Evolutionary conservation across 2,329 filamentous ascomycete genomes (phyloP).

Genomic region (Pseudogymnoascus sp.): DNA sequence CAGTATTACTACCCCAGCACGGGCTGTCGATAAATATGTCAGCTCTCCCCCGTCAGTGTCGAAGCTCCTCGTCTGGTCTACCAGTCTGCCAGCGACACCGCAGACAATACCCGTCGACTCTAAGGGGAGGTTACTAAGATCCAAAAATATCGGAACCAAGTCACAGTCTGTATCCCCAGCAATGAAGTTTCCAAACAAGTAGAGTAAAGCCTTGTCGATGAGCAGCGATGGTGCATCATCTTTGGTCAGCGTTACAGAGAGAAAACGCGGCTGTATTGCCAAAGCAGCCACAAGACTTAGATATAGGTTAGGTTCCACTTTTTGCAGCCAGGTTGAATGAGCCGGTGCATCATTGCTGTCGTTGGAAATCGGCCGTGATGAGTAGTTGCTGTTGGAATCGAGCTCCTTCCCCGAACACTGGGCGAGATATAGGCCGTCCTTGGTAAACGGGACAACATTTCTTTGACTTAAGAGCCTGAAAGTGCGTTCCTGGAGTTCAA

Average conservation of each 20-base stretch:
- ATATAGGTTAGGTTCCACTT: slow-evolving; percentile 57
- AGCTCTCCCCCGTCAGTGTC: slow-evolving; percentile 55
- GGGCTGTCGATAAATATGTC: slow-evolving; percentile 82
- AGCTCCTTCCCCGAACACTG: slow-evolving; percentile 65
- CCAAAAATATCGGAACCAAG: slow-evolving; percentile 79
- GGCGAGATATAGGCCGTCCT: slow-evolving; percentile 62
- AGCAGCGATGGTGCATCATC: slow-evolving; percentile 69
- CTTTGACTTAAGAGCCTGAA: slow-evolving; percentile 76
- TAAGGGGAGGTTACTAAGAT: slow-evolving; percentile 70
- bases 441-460: slow-evolving; percentile 65
- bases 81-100: slow-evolving; percentile 77
- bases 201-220: slow-evolving; percentile 60
- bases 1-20: slow-evolving; percentile 83
- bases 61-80: slow-evolving; percentile 54
- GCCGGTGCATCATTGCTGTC: slow-evolving; percentile 24
- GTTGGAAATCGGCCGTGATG: slow-evolving; percentile 31
- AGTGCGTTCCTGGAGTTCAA: slow-evolving; percentile 74
- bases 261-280: slow-evolving; percentile 57
- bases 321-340: slow-evolving; percentile 46
- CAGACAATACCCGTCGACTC: slow-evolving; percentile 94
- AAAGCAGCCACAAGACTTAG: slow-evolving; percentile 56
- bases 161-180: slow-evolving; percentile 67
- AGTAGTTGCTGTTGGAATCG: slow-evolving; percentile 26
- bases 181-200: slow-evolving; percentile 63
- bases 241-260: slow-evolving; percentile 66